Conservation (phyloP, 2,329 filamentous ascomycete genomes). For the Xylaria sp. region DNA sequence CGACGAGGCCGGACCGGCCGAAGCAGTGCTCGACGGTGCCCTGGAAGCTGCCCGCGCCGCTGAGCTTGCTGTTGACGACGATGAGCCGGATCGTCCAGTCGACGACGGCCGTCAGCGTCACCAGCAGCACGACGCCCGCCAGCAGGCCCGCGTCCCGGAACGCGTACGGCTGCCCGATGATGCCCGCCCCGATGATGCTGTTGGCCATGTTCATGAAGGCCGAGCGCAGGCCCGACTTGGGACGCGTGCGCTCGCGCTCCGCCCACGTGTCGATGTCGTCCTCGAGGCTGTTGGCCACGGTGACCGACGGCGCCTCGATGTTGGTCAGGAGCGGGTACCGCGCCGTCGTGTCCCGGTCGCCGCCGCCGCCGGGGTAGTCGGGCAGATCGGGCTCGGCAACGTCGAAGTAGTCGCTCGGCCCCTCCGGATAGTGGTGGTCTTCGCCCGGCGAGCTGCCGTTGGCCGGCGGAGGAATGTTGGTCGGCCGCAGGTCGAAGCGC, state of each 20-base stretch:
- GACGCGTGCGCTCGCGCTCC: conserved; percentile 61
- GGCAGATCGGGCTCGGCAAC: conserved; percentile 41
- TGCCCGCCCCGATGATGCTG: conserved; percentile 84
- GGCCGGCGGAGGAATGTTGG: conserved; percentile 36
- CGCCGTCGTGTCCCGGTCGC: conserved; percentile 47
- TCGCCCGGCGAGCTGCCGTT: conserved; percentile 35
- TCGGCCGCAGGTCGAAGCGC: conserved; percentile 56
- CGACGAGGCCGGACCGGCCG: conserved; percentile 82
- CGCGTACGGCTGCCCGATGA: conserved; percentile 91
- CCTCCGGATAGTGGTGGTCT: conserved; percentile 13
- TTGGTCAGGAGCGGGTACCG: conserved; percentile 69
- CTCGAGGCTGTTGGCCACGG: conserved; percentile 63
- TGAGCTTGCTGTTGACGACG: conserved; percentile 96
- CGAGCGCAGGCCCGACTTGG: conserved; percentile 81
- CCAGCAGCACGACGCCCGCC: conserved; percentile 76
- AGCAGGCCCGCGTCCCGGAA: conserved; percentile 87
- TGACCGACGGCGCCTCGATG: conserved; percentile 70
- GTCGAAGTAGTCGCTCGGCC: conserved; percentile 35
- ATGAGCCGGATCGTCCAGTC: conserved; percentile 99
- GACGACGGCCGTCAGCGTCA: conserved; percentile 78
- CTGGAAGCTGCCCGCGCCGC: conserved; percentile 91
- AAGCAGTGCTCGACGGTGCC: conserved; percentile 96
- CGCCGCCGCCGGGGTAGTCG: conserved; percentile 42
- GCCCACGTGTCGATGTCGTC: conserved; percentile 52
- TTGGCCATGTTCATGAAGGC: conserved; percentile 99